Evolutionary conservation across 805 yeast genomes (phyloP), one percentile per base, ranked within the genome.

Genomic region (Monosporozyma aerobia): DNA sequence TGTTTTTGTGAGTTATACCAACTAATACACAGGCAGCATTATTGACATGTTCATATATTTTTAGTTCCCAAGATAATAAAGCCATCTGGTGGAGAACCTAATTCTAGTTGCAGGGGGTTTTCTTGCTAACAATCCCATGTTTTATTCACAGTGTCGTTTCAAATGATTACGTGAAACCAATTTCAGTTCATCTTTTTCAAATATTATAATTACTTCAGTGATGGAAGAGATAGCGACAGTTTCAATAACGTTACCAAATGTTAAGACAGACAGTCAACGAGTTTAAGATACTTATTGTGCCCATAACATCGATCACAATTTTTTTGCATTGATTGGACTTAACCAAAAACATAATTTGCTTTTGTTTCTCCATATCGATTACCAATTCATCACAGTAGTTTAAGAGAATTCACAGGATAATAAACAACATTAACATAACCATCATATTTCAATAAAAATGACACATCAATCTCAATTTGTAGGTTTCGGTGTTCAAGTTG

Each of bases 401-500:
- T 35, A 16, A 35, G 29, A 35, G 14, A 35, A 13, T 35, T 14
- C 16, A 35, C 16, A 35, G 14, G 39, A 35, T 35, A 35, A 35
- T 35, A 35, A 35, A 35, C 39, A 35, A 35, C 27, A 3, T 43
- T 27, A 43, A 11, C 30, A 23, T 43, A 43, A 6, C 16, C 14
- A 43, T 19, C 13, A 19, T 23, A 22, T 43, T 43, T 23, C 25
- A 43, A 3, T 23, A 19, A 30, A 16, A 19, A 55, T 51, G 54
- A 48, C 55, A 25, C 54, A 44, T 19, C 69, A 67, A 69, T 65
- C 68, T 7, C 75, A 76, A 45, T 77, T 77, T 56, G 62, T 70
- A 10, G 81, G 80, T 0, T 78, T 72, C 53, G 73, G 71, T 14
- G 74, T 78, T 19, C 75, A 73, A 53, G 60, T 78, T 11, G 68